phyloP scores from a whole-genome alignment of 352 stramenopile species.

The Pythium biforme region DNA sequence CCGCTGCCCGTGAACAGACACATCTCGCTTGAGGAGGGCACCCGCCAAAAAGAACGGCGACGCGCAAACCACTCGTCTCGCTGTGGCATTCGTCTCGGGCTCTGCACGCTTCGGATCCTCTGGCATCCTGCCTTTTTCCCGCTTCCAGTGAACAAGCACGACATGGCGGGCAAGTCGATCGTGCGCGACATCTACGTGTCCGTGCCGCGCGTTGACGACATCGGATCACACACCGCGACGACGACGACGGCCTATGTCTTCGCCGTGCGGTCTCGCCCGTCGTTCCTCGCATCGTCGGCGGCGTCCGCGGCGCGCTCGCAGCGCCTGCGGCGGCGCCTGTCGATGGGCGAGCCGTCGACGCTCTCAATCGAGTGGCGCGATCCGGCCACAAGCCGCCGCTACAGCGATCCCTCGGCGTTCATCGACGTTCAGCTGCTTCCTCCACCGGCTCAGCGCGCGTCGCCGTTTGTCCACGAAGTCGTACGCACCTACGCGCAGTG shows the following conservation, averaged over 20 bases:
- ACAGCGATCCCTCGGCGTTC: conserved; percentile 19
- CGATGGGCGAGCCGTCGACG: conserved; percentile 21
- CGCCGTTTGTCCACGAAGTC: conserved; percentile 41
- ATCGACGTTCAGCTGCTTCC: conserved; percentile 16
- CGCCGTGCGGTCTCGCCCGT: conserved; percentile 30
- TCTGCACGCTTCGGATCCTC: no score
- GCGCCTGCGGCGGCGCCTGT: conserved; percentile 26
- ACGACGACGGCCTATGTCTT: conserved; percentile 53
- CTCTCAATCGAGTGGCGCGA: conserved; percentile 7
- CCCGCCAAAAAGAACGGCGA: no score
- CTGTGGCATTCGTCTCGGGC: no score
- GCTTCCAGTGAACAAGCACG: not conserved
- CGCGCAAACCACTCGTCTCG: not conserved
- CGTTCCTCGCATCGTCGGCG: conserved; percentile 5
- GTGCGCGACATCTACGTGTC: conserved; percentile 53
- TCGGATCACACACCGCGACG: conserved; percentile 3
- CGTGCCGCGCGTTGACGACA: conserved; percentile 38
- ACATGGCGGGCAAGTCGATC: conserved; percentile 24
- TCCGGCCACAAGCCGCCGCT: conserved; percentile 18
- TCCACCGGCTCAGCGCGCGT: not conserved
- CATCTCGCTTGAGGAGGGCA: no score
- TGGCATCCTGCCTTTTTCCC: no score
- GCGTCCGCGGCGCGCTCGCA: not conserved
- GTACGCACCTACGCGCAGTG: conserved; percentile 55
- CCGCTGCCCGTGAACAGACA: no score